Evolutionary conservation across 179 eudicot genomes (phyloP), one percentile per base, ranked within the genome.

Genomic region (Monotropa hypopitys): DNA sequence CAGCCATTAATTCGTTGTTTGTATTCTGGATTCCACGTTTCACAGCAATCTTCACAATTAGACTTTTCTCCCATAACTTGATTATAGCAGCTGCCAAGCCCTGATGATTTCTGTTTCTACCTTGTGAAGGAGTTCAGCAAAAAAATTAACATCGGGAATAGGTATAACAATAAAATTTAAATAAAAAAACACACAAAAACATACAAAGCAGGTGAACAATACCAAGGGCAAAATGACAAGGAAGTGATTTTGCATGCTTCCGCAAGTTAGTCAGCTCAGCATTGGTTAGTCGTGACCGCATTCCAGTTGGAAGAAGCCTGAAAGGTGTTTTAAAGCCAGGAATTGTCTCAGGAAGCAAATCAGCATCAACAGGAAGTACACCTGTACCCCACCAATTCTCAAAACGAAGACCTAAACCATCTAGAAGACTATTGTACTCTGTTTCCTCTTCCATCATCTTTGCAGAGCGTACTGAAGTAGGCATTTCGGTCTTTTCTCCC

Each of bases 211-310:
- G 49, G 66, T 75, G 45, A 75, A 67, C 18, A 76, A 72, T 91
- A 95, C 99, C 99, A 67, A 95, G 97, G 71, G 99, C 99, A 89
- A 95, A 95, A 90, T 95, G 99, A 81, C 97, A 91, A 82, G 99
- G 99, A 80, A 95, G 97, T 18, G 95, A 88, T 84, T 89, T 95
- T 57, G 99, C 93, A 81, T 84, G 89, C 80, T 93, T 95, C 75
- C 99, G 76, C 61, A 95, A 75, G 80, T 84, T 84, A 46, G 99
- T 95, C 80, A 95, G 79, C 83, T 95, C 99, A 9, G 91, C 93
- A 84, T 95, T 90, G 54, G 98, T 91, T 67, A 91, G 77, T 33
- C 89, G 86, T 68, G 93, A 75, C 57, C 99, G 90, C 93, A 88
- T 89, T 78, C 97, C 97, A 76, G 87, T 86, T 21, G 99, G 99